phyloP scores from a whole-genome alignment of 352 stramenopile species.

The Phytophthora kernoviae region DNA sequence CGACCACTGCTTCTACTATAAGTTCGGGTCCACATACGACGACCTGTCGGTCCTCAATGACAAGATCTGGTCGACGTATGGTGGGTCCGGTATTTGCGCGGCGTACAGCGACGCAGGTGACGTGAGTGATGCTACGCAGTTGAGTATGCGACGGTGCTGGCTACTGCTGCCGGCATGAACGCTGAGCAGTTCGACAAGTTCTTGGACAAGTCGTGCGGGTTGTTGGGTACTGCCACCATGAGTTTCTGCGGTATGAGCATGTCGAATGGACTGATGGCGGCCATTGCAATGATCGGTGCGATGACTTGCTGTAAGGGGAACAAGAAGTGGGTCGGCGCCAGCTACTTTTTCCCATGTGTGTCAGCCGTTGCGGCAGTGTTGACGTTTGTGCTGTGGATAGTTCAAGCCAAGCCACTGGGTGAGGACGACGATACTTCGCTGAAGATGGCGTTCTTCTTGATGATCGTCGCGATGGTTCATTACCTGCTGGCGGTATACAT shows the following conservation, averaged over 20 bases:
- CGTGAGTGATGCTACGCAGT: slow-evolving; percentile 23
- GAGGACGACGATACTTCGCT: slow-evolving; percentile 61
- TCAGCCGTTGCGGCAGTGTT: slow-evolving; percentile 17
- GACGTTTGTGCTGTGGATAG: slow-evolving; percentile 46
- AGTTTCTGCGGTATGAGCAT: slow-evolving; percentile 49
- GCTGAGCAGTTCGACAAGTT: slow-evolving; percentile 53
- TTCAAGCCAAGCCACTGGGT: slow-evolving; percentile 49
- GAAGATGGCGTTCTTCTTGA: slow-evolving; percentile 62
- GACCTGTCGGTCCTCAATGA: slow-evolving; percentile 37
- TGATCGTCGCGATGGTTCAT: slow-evolving; percentile 57
- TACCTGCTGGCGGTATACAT: slow-evolving; percentile 46
- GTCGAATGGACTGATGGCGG: slow-evolving; percentile 44
- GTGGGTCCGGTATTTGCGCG: slow-evolving; percentile 50
- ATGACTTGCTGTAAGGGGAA: slow-evolving; percentile 47
- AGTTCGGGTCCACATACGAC: slow-evolving; percentile 46
- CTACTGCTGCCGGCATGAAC: slow-evolving; percentile 49
- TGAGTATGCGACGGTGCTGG: slow-evolving; percentile 42
- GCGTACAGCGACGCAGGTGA: slow-evolving; percentile 45
- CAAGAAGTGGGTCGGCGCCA: slow-evolving; percentile 25
- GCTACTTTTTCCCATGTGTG: slow-evolving; percentile 27
- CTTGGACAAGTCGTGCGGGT: slow-evolving; percentile 58
- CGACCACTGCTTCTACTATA: slow-evolving; percentile 74
- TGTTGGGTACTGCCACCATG: slow-evolving; percentile 47
- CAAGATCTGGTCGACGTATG: slow-evolving; percentile 48
- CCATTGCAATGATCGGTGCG: slow-evolving; percentile 51